These are phyloP conservation scores for Rhodotorula mucilaginosa DNA, from an alignment of 1,284 basidiomycete genomes.

Conservation along the genomic window DNA sequence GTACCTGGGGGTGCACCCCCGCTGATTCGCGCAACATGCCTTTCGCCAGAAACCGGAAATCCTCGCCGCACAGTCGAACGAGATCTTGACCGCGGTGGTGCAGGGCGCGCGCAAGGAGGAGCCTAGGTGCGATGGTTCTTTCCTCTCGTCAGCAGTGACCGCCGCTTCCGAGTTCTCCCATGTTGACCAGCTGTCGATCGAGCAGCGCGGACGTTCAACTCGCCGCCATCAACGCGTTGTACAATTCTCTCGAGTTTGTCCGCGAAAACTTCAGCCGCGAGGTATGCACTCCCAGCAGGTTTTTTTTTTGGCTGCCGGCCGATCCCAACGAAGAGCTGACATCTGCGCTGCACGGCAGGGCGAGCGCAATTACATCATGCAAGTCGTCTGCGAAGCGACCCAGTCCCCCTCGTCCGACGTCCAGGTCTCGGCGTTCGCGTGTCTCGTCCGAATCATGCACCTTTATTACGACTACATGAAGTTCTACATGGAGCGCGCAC, in stretches of 20 bases:
- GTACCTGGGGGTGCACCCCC: background rate
- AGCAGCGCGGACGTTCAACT: slow-evolving; percentile 82
- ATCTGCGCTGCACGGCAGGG: slow-evolving; percentile 59
- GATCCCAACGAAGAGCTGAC: background rate
- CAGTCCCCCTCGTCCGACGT: slow-evolving; percentile 76
- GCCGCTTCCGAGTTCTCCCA: no score
- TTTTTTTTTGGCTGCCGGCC: no score
- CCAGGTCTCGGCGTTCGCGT: slow-evolving; percentile 91
- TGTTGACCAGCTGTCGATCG: background rate
- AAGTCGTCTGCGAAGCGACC: slow-evolving; percentile 98
- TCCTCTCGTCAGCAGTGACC: no score
- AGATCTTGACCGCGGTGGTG: slow-evolving; percentile 97
- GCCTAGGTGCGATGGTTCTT: slow-evolving; percentile 49
- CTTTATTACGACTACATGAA: slow-evolving; percentile 99
- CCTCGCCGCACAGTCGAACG: slow-evolving; percentile 83
- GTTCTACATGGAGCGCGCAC: slow-evolving; percentile 98
- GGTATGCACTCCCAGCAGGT: slow-evolving; percentile 54
- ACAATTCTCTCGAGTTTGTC: slow-evolving; percentile 96
- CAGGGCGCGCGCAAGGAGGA: slow-evolving; percentile 97
- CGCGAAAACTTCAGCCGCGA: slow-evolving; percentile 97
- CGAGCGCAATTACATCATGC: slow-evolving; percentile 99
- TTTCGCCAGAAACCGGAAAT: slow-evolving; percentile 77
- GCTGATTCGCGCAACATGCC: background rate
- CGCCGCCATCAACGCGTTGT: slow-evolving; percentile 89
- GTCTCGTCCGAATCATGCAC: slow-evolving; percentile 93